Conservation (phyloP, 2,329 filamentous ascomycete genomes). For the Lachnellula cervina region DNA sequence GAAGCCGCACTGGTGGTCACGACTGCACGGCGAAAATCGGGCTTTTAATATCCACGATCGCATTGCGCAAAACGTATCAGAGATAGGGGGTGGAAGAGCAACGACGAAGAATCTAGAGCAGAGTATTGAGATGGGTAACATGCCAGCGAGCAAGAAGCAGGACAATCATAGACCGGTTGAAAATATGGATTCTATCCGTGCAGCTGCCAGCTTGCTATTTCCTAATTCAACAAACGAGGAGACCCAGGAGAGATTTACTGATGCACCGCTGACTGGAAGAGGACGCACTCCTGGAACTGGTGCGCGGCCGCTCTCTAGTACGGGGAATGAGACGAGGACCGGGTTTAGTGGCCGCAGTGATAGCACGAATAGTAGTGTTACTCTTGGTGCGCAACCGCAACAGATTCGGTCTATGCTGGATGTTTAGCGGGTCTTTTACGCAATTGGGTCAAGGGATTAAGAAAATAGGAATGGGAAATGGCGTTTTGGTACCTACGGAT, state of each 20-base stretch:
- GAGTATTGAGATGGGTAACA: conserved; percentile 36
- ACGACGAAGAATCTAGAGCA: conserved; percentile 28
- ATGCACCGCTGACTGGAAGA: conserved; percentile 9
- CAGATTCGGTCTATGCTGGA: conserved; percentile 39
- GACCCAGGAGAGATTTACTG: conserved; percentile 12
- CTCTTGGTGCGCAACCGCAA: conserved; percentile 29
- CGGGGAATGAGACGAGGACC: conserved; percentile 6
- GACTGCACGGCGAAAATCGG: conserved; percentile 27
- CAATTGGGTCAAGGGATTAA: too few relatives aligned
- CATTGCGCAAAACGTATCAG: conserved; percentile 30
- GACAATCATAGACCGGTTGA: conserved; percentile 38
- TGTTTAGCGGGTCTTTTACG: conserved; percentile 23
- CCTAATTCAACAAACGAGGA: conserved; percentile 4
- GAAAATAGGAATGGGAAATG: too few relatives aligned
- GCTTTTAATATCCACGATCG: conserved; percentile 30
- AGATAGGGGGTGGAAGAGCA: conserved; percentile 32
- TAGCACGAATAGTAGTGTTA: conserved; percentile 25
- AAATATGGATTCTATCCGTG: conserved; percentile 38
- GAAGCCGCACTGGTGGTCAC: conserved; percentile 64
- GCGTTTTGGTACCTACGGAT: too few relatives aligned
- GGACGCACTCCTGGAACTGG: background rate
- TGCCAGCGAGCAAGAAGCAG: conserved; percentile 31
- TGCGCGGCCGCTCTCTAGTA: background rate
- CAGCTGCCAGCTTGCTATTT: conserved; percentile 16
- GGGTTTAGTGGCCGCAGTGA: conserved; percentile 15